Percentiles rank a stretch among this genome's conserved stretches.
Conservation (phyloP, 257 asterid species). For the Nicotiana tabacum region DNA sequence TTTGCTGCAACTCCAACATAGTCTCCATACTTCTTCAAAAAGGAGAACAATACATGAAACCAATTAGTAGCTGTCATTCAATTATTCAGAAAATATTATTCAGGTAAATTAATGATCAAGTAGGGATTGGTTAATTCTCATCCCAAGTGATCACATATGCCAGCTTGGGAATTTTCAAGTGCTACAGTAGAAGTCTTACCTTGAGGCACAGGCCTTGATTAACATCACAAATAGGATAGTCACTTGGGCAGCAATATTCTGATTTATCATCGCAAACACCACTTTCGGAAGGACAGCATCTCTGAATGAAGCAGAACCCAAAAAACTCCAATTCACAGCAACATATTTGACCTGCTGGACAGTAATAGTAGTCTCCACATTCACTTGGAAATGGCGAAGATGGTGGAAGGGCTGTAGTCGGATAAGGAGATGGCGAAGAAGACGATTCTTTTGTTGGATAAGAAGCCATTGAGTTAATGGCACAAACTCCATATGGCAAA, state of each 20-base stretch:
- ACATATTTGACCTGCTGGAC: constrained; percentile 21
- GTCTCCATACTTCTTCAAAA: constrained; percentile 15
- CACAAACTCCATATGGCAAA: constrained; percentile 25
- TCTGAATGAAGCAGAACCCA: constrained; percentile 15
- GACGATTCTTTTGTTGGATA: constrained; percentile 20
- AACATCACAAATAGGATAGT: constrained; percentile 21
- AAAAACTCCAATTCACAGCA: constrained; percentile 11
- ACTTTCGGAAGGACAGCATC: constrained; percentile 16
- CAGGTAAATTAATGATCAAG: background rate
- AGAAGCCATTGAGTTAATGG: constrained; percentile 29
- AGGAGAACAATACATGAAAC: background rate
- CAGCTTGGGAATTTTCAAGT: background rate
- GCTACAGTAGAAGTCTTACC: background rate
- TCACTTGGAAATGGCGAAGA: constrained; percentile 4
- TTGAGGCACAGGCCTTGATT: constrained; percentile 17
- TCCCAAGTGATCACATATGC: no score
- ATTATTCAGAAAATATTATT: background rate
- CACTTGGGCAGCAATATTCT: constrained; percentile 22
- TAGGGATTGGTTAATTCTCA: background rate
- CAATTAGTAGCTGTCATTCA: background rate
- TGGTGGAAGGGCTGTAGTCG: background rate
- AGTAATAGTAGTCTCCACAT: constrained; percentile 15
- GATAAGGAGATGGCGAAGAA: background rate
- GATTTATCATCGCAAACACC: constrained; percentile 17
- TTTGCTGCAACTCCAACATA: constrained; percentile 14